These are phyloP conservation scores for Didymella pinodella DNA, from an alignment of 2,329 filamentous ascomycete species.

Conservation along the genomic window DNA sequence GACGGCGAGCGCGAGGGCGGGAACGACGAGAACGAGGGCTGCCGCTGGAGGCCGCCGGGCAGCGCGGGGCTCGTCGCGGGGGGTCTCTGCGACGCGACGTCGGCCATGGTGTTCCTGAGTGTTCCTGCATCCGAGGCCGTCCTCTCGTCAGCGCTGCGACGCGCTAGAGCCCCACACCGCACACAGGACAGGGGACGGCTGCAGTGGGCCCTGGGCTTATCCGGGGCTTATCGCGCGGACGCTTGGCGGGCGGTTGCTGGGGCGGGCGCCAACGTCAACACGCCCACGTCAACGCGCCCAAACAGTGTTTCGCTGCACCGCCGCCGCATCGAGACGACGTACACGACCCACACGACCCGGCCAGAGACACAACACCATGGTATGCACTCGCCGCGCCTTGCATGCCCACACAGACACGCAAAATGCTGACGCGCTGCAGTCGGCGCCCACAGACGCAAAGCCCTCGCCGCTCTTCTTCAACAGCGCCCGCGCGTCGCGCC, in stretches of 20 bases:
- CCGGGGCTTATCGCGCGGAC: neutral
- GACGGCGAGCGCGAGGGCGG: slow-evolving; percentile 50
- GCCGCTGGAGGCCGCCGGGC: slow-evolving; percentile 43
- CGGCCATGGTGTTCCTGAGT: slow-evolving; percentile 39
- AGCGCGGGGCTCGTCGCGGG: slow-evolving; percentile 8
- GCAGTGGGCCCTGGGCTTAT: slow-evolving; percentile 12
- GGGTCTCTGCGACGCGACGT: slow-evolving; percentile 41
- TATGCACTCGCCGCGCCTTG: slow-evolving; percentile 1
- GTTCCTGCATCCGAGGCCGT: slow-evolving; percentile 25
- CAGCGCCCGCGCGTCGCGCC: slow-evolving; percentile 46
- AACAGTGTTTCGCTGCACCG: slow-evolving; percentile 19
- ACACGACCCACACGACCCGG: slow-evolving; percentile 1
- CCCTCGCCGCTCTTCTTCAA: slow-evolving; percentile 56
- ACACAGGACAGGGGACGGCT: too few species aligned
- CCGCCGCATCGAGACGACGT: slow-evolving; percentile 9
- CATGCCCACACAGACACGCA: neutral
- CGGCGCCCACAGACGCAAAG: slow-evolving; percentile 50
- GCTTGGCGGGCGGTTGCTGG: slow-evolving; percentile 14
- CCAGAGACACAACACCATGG: slow-evolving; percentile 24
- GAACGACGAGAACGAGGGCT: slow-evolving; percentile 53
- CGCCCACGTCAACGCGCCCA: too few species aligned
- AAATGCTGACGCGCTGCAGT: slow-evolving; percentile 30
- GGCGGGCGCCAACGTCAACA: slow-evolving; percentile 22
- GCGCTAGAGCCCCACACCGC: slow-evolving; percentile 31
- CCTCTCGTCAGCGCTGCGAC: slow-evolving; percentile 22